phyloP scores from a whole-genome alignment of 192 early-diverging fungal genomes.

The Rhizoclosmatium sp. region DNA sequence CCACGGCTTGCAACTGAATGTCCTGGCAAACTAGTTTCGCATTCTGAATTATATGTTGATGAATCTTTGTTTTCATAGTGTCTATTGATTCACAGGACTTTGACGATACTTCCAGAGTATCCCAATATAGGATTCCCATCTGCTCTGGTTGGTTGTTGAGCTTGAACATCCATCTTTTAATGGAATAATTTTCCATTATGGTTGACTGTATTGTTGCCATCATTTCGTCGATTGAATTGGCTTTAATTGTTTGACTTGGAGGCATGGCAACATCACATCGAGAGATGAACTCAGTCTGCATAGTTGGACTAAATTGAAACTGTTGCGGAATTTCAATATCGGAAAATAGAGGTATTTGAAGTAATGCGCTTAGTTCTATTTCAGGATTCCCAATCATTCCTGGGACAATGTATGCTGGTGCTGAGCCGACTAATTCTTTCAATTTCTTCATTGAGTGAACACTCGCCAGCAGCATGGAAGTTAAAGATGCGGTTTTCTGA shows the following conservation, averaged over 20 bases:
- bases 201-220: background rate
- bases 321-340: background rate
- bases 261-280: constrained; percentile 3
- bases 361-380: constrained; percentile 19
- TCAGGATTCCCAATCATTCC: constrained; percentile 23
- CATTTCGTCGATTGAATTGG: background rate
- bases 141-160: constrained; percentile 20
- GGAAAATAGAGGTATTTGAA: constrained; percentile 15
- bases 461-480: constrained; percentile 15
- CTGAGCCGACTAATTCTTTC: background rate
- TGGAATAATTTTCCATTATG: background rate
- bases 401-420: constrained; percentile 33
- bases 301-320: constrained; percentile 3
- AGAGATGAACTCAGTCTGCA: constrained; percentile 18
- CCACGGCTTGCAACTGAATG: background rate
- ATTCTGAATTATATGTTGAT: background rate
- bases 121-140: constrained; percentile 17
- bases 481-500: background rate
- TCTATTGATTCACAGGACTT: background rate
- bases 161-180: constrained; percentile 23
- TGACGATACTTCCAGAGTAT: background rate
- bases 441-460: constrained; percentile 9
- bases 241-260: background rate
- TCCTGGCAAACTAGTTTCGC: background rate
- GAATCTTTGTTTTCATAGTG: background rate